Evolutionary conservation across 2,329 filamentous ascomycete species (phyloP).

Genomic region (Fusarium nanum): DNA sequence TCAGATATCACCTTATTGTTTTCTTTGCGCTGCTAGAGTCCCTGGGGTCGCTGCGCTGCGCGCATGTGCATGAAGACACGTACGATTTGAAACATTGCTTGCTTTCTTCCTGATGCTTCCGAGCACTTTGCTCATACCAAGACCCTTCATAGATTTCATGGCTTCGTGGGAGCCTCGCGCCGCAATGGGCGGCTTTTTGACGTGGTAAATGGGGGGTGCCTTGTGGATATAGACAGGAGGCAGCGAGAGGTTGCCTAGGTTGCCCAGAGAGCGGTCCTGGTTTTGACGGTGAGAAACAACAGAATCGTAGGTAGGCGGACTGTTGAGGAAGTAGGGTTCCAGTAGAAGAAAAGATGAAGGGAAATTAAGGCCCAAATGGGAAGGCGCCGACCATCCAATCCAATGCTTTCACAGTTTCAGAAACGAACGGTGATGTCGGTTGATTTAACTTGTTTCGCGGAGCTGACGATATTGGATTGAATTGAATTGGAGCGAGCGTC

Average conservation of each 20-base stretch:
- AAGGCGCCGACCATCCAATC: constrained; percentile 33
- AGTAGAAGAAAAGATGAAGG: constrained; percentile 9
- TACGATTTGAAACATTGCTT: constrained; percentile 45
- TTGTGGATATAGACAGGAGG: constrained; percentile 29
- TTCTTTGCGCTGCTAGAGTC: constrained; percentile 10
- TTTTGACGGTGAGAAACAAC: background rate
- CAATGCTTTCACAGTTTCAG: constrained; percentile 33
- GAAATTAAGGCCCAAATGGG: constrained; percentile 31
- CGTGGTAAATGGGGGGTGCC: constrained; percentile 2
- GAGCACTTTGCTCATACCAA: constrained; percentile 68
- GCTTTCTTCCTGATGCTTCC: constrained; percentile 65
- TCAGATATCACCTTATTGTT: constrained; percentile 6
- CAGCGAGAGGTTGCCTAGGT: background rate
- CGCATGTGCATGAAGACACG: constrained; percentile 18
- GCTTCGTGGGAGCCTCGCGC: constrained; percentile 40
- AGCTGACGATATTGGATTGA: constrained; percentile 35
- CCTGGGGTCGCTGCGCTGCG: background rate
- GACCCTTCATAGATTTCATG: constrained; percentile 63
- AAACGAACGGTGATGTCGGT: constrained; percentile 36
- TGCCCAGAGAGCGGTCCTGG: background rate
- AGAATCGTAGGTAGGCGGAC: background rate
- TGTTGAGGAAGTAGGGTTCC: background rate
- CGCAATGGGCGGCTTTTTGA: constrained; percentile 33
- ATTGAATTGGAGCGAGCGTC: constrained; percentile 31
- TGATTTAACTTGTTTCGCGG: constrained; percentile 17